phyloP scores from a whole-genome alignment of 257 asterid genomes.

The Fraxinus anomala region DNA sequence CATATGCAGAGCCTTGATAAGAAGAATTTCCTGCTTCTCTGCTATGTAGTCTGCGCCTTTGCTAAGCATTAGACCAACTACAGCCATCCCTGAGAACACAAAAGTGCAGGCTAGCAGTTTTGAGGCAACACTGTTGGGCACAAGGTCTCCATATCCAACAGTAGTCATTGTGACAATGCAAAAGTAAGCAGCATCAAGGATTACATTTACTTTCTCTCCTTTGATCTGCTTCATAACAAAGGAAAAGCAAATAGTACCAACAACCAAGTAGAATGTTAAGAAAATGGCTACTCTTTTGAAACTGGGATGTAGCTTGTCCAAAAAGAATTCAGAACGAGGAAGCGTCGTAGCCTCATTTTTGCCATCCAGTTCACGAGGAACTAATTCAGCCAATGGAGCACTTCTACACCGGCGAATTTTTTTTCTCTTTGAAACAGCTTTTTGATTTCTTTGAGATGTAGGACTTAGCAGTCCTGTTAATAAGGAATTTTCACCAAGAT shows the following conservation, averaged over 20 bases:
- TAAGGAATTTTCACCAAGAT: slow-evolving; percentile 34
- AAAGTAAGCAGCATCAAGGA: slow-evolving; percentile 86
- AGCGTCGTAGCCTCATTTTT: slow-evolving; percentile 23
- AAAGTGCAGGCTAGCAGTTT: slow-evolving; percentile 83
- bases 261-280: slow-evolving; percentile 55
- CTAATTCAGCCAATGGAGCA: slow-evolving; percentile 58
- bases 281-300: slow-evolving; percentile 43
- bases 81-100: slow-evolving; percentile 89
- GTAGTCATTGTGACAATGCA: slow-evolving; percentile 97
- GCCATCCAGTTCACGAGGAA: slow-evolving; percentile 46
- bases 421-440: slow-evolving; percentile 37
- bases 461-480: slow-evolving; percentile 33
- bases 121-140: slow-evolving; percentile 57
- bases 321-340: slow-evolving; percentile 38
- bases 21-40: slow-evolving; percentile 72
- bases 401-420: slow-evolving; percentile 75
- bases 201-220: slow-evolving; percentile 59
- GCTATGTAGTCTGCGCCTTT: slow-evolving; percentile 84
- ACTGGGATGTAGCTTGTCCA: slow-evolving; percentile 54
- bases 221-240: slow-evolving; percentile 52
- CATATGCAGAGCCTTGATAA: slow-evolving; percentile 65
- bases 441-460: slow-evolving; percentile 26
- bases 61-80: slow-evolving; percentile 61
- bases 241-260: slow-evolving; percentile 71
- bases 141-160: slow-evolving; percentile 93